These are phyloP conservation scores for Oryza coarctata DNA, from an alignment of 176 grass and related monocot genomes.

Conservation along the genomic window DNA sequence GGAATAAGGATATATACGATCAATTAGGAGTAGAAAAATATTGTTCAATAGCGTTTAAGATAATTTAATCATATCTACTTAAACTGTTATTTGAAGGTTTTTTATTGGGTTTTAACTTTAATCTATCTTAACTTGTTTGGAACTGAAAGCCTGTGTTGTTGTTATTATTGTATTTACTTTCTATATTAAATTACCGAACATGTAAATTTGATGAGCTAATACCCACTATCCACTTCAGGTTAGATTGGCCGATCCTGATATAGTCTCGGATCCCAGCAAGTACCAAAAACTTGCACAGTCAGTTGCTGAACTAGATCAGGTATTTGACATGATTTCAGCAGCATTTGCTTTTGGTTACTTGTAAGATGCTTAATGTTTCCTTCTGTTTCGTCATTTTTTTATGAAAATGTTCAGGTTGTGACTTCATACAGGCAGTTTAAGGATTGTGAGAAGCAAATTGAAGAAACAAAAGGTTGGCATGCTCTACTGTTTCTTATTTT, in stretches of 20 bases:
- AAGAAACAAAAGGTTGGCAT: conserved; percentile 80
- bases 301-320: conserved; percentile 78
- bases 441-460: conserved; percentile 78
- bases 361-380: neutral
- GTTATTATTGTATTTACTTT: neutral
- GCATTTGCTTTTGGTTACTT: neutral
- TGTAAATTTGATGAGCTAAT: neutral
- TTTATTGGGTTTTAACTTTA: no score
- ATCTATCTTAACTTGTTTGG: no score
- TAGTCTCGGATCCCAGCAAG: conserved; percentile 75
- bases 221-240: conserved; percentile 52
- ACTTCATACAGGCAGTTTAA: conserved; percentile 69
- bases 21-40: no score
- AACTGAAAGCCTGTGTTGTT: no score
- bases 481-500: conserved; percentile 3
- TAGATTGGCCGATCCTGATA: conserved; percentile 90
- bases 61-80: no score
- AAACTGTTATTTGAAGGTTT: no score
- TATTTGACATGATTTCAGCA: conserved; percentile 18
- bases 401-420: conserved; percentile 60
- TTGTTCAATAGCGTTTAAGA: no score
- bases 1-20: no score
- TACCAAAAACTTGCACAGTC: conserved; percentile 97
- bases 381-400: conserved; percentile 13
- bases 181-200: conserved; percentile 14